Evolutionary conservation across 169 alveolate species (phyloP).

Genomic region (Hepatocystis sp.): DNA sequence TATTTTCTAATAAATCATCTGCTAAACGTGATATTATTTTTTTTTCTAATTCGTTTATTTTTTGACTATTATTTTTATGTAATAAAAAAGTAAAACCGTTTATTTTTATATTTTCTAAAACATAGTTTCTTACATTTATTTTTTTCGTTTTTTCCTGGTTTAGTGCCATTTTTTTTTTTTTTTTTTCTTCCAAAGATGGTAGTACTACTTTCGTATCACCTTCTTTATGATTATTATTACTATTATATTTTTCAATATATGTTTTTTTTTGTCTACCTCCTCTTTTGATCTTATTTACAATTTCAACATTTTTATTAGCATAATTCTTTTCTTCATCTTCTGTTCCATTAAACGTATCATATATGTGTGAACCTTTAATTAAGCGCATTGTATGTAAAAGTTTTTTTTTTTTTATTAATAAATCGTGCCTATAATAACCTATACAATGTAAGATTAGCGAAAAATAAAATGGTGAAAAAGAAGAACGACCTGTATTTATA

Average conservation of each 20-base stretch:
- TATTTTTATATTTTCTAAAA: neutral
- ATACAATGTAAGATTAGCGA: constrained; percentile 66
- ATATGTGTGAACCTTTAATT: neutral
- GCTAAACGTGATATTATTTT: constrained; percentile 19
- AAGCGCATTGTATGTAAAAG: too few species aligned
- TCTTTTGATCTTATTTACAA: neutral
- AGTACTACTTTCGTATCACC: too few species aligned
- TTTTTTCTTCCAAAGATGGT: too few species aligned
- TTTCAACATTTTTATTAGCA: neutral
- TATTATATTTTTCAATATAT: neutral
- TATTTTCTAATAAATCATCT: constrained; percentile 6
- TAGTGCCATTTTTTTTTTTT: too few species aligned
- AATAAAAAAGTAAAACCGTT: neutral
- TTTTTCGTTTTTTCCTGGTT: neutral
- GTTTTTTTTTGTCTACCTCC: neutral
- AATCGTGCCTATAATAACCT: constrained; percentile 36
- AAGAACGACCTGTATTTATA: constrained; percentile 12
- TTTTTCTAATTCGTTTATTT: constrained; percentile 24
- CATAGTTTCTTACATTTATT: neutral
- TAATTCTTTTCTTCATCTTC: neutral
- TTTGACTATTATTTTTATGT: constrained; percentile 1
- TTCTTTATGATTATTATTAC: too few species aligned
- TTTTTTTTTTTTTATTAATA: neutral
- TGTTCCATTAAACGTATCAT: neutral
- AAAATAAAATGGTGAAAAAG: constrained; percentile 22